Evolutionary conservation across 2,329 filamentous ascomycete genomes (phyloP).

Genomic region (Penicillium thymicola): DNA sequence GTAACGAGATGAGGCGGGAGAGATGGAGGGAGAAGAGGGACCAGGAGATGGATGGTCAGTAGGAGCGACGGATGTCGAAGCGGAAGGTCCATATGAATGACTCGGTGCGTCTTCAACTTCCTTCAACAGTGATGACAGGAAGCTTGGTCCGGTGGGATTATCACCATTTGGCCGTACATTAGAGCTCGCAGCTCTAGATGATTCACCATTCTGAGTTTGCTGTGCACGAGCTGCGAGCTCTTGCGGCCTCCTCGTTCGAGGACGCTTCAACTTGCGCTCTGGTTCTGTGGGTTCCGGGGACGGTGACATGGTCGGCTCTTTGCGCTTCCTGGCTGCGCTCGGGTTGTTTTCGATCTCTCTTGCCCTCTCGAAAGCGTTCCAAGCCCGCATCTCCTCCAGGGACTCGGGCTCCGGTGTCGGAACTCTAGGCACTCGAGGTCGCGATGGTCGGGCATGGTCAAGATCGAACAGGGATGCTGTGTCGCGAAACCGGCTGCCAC

Average conservation of each 20-base stretch:
- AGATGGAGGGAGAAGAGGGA: conserved; percentile 43
- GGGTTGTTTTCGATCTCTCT: conserved; percentile 62
- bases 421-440: conserved; percentile 39
- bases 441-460: conserved; percentile 40
- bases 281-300: conserved; percentile 66
- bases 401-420: conserved; percentile 63
- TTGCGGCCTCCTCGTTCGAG: conserved; percentile 69
- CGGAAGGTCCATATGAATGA: conserved; percentile 32
- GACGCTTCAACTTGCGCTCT: conserved; percentile 81
- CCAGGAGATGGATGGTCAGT: conserved; percentile 39
- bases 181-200: conserved; percentile 35
- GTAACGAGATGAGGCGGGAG: conserved; percentile 39
- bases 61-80: conserved; percentile 35
- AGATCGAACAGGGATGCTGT: conserved; percentile 61
- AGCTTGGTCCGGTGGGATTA: conserved; percentile 62
- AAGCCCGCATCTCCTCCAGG: conserved; percentile 75
- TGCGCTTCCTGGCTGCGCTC: conserved; percentile 46
- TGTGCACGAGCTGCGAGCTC: conserved; percentile 48
- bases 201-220: conserved; percentile 42
- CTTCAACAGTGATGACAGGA: conserved; percentile 80
- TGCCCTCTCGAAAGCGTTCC: conserved; percentile 86
- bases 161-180: conserved; percentile 35
- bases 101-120: conserved; percentile 68
- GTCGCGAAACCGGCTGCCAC: conserved; percentile 67
- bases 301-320: conserved; percentile 70